phyloP scores from a whole-genome alignment of 2,329 filamentous ascomycete genomes.

The Fusarium sp. region DNA sequence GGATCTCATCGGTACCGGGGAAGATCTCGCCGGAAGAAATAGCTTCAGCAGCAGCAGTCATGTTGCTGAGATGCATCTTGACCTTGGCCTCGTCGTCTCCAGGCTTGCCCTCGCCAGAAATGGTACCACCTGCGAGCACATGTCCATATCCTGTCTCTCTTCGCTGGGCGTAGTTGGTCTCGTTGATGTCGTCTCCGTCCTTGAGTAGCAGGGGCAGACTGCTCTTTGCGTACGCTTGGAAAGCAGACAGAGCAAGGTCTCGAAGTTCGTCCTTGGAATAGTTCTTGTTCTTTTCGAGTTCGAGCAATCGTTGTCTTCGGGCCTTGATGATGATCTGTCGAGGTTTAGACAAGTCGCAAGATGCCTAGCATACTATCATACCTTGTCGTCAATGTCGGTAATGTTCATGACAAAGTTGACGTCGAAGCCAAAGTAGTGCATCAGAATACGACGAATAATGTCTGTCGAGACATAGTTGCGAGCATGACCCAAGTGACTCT shows the following conservation, averaged over 20 bases:
- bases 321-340: constrained; percentile 68
- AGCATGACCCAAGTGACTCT: constrained; percentile 84
- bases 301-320: constrained; percentile 82
- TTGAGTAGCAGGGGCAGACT: constrained; percentile 65
- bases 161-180: constrained; percentile 61
- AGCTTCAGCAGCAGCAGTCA: constrained; percentile 62
- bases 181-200: constrained; percentile 57
- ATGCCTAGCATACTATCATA: constrained; percentile 44
- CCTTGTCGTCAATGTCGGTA: constrained; percentile 84
- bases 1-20: constrained; percentile 70
- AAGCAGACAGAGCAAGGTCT: constrained; percentile 63
- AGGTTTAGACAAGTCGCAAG: constrained; percentile 31
- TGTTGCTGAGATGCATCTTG: constrained; percentile 85
- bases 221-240: constrained; percentile 65
- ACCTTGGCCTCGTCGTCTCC: constrained; percentile 86
- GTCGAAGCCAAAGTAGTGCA: constrained; percentile 84
- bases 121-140: constrained; percentile 65
- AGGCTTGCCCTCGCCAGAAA: constrained; percentile 68
- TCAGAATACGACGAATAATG: constrained; percentile 84
- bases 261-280: constrained; percentile 60
- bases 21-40: constrained; percentile 63
- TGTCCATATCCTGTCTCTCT: constrained; percentile 65
- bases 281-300: constrained; percentile 79
- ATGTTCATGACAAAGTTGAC: constrained; percentile 94
- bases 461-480: constrained; percentile 93